Conservation (phyloP, 306 rosid species). For the Cicer judaicum region DNA sequence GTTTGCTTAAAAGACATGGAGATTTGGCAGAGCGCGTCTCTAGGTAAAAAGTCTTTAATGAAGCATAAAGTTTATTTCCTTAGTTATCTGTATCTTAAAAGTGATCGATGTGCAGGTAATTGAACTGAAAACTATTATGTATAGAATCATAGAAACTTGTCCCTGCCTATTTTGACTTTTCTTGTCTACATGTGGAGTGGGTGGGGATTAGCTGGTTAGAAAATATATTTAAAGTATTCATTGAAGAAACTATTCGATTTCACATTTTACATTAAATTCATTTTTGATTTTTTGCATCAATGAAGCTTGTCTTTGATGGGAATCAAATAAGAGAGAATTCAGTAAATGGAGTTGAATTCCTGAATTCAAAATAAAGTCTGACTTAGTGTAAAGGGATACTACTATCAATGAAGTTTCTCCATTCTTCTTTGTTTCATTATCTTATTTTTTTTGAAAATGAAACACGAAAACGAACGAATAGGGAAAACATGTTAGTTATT, state of each 20-base stretch:
- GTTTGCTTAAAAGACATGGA: conserved; percentile 80
- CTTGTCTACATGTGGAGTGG: background rate
- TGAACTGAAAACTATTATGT: conserved; percentile 9
- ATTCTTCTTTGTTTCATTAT: conserved; percentile 3
- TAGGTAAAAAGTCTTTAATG: conserved; percentile 54
- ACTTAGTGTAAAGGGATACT: conserved; percentile 13
- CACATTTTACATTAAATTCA: conserved; percentile 1
- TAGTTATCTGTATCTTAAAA: conserved; percentile 28
- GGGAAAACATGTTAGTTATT: background rate
- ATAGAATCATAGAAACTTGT: conserved; percentile 21
- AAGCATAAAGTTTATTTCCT: conserved; percentile 16
- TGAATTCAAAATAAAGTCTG: conserved; percentile 1
- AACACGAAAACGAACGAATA: background rate
- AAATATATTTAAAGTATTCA: conserved; percentile 20
- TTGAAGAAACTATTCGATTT: conserved; percentile 17
- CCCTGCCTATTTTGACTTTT: conserved; percentile 29
- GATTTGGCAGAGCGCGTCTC: conserved; percentile 85
- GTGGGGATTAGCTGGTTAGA: conserved; percentile 1
- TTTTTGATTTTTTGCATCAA: conserved; percentile 22
- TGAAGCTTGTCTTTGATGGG: background rate
- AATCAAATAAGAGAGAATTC: background rate
- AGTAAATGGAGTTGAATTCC: conserved; percentile 9
- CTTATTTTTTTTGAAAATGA: background rate
- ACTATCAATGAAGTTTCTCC: conserved; percentile 1
- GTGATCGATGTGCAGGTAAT: conserved; percentile 7